phyloP scores from a whole-genome alignment of 2,329 filamentous ascomycete species.

The Neocatenulostroma microsporum region DNA sequence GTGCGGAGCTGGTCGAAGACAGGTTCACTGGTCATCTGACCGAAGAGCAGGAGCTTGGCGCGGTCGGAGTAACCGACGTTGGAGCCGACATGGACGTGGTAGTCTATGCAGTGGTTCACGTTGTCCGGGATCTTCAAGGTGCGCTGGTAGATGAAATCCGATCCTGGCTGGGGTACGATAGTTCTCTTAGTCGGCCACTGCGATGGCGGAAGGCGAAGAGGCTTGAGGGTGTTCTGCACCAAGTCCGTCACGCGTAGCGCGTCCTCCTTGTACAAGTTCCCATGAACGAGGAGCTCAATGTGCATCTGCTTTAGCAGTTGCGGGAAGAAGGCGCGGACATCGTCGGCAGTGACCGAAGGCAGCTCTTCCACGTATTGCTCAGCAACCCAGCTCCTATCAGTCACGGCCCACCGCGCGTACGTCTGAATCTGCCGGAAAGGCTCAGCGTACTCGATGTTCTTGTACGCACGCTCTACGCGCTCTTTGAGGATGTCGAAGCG shows the following conservation, averaged over 20 bases:
- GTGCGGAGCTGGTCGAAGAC: conserved; percentile 91
- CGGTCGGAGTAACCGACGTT: conserved; percentile 57
- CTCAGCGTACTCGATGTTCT: conserved; percentile 81
- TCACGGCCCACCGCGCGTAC: conserved; percentile 71
- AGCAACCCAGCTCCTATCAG: conserved; percentile 67
- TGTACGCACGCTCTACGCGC: conserved; percentile 63
- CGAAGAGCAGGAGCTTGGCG: conserved; percentile 71
- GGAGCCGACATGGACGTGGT: conserved; percentile 38
- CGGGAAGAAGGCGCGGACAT: conserved; percentile 69
- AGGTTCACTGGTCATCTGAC: conserved; percentile 87
- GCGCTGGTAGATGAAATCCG: conserved; percentile 76
- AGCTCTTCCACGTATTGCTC: conserved; percentile 75
- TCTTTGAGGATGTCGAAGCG: conserved; percentile 91
- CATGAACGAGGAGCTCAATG: conserved; percentile 80
- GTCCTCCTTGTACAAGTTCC: conserved; percentile 92
- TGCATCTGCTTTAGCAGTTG: conserved; percentile 76
- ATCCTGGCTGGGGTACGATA: conserved; percentile 67
- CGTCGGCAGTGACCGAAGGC: conserved; percentile 62
- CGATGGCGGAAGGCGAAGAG: conserved; percentile 61
- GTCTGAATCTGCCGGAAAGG: conserved; percentile 83
- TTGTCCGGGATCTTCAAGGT: conserved; percentile 79
- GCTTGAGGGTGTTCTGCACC: conserved; percentile 68
- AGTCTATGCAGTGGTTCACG: conserved; percentile 53
- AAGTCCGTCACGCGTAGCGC: conserved; percentile 77
- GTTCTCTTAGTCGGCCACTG: conserved; percentile 77